phyloP scores from a whole-genome alignment of 768 basidiomycete species.

The Trametes elegans region DNA sequence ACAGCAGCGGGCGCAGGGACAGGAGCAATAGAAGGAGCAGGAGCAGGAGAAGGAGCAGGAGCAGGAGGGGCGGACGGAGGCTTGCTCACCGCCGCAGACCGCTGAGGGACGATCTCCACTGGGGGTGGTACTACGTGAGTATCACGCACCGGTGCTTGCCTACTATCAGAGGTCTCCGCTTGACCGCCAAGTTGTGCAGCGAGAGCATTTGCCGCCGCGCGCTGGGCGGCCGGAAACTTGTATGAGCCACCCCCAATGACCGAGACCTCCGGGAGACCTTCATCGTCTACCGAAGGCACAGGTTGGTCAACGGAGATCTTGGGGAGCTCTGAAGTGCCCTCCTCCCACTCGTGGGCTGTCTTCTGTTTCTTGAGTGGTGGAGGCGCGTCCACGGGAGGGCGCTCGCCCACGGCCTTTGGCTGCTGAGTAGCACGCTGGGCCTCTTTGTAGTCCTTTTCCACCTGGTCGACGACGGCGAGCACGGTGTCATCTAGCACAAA shows the following conservation, averaged over 20 bases:
- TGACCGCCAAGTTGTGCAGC: neutral
- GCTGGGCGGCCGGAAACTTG: slow-evolving; percentile 31
- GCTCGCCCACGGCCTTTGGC: slow-evolving; percentile 32
- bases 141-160: neutral
- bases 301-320: too few species aligned
- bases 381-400: slow-evolving; percentile 15
- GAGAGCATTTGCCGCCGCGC: slow-evolving; percentile 1
- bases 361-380: slow-evolving; percentile 58
- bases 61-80: neutral
- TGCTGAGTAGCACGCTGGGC: slow-evolving; percentile 16
- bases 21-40: neutral
- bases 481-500: slow-evolving; percentile 61
- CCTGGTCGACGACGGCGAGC: slow-evolving; percentile 58
- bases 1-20: too few species aligned
- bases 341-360: slow-evolving; percentile 45
- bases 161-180: neutral
- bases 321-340: too few species aligned
- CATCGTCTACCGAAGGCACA: slow-evolving; percentile 37
- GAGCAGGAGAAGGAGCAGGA: neutral
- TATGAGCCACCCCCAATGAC: slow-evolving; percentile 60
- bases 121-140: too few species aligned
- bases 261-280: slow-evolving; percentile 63
- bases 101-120: too few species aligned
- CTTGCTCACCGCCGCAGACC: too few species aligned
- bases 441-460: slow-evolving; percentile 43